Conservation (phyloP, 306 rosid species). For the Ceratonia siliqua region DNA sequence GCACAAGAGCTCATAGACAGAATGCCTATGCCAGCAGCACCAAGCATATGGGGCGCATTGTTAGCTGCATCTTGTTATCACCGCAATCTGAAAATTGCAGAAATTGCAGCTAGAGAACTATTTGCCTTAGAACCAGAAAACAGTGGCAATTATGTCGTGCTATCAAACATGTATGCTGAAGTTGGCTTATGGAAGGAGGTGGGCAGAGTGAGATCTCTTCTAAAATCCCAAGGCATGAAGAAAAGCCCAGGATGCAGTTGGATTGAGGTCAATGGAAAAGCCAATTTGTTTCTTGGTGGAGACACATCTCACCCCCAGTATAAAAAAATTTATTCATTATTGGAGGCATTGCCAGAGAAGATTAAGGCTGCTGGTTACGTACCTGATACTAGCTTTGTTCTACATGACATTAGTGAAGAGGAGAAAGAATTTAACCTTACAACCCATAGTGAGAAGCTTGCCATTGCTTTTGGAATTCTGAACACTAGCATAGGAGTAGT, state of each 20-base stretch:
- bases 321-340: background rate
- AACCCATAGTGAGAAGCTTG: no score
- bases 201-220: slow-evolving; percentile 7
- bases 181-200: slow-evolving; percentile 25
- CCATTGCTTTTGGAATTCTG: no score
- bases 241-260: background rate
- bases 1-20: slow-evolving; percentile 44
- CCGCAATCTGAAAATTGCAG: background rate
- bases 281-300: slow-evolving; percentile 11
- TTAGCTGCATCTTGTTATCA: background rate
- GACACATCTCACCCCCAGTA: slow-evolving; percentile 19
- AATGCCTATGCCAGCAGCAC: slow-evolving; percentile 46
- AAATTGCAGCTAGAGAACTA: slow-evolving; percentile 3
- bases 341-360: slow-evolving; percentile 17
- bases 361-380: slow-evolving; percentile 2
- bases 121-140: slow-evolving; percentile 10
- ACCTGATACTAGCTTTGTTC: background rate
- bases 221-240: slow-evolving; percentile 27
- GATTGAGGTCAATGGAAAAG: background rate
- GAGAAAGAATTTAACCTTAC: background rate
- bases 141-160: slow-evolving; percentile 16
- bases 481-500: no score
- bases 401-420: slow-evolving; percentile 21
- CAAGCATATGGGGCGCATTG: slow-evolving; percentile 28
- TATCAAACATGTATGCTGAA: slow-evolving; percentile 27